Conservation (phyloP, 495 filamentous ascomycete species). For the Coniosporium apollinis region DNA sequence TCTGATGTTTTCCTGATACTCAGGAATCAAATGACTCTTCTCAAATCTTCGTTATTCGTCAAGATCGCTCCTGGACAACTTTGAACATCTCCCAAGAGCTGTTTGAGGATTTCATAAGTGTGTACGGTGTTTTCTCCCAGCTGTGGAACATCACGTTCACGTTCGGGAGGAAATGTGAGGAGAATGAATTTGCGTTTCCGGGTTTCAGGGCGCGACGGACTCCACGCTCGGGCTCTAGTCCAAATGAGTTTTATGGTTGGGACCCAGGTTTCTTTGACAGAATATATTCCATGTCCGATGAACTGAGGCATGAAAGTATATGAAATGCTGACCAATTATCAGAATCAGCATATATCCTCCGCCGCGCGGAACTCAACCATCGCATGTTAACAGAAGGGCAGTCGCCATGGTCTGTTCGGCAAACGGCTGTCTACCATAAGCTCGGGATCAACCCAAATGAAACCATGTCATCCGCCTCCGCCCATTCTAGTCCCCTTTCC, state of each 20-base stretch:
- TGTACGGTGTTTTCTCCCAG: conserved; percentile 1
- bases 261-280: neutral
- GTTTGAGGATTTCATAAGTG: conserved; percentile 5
- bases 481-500: too few relatives aligned
- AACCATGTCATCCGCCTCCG: too few relatives aligned
- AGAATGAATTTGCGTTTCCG: conserved; percentile 11
- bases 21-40: conserved; percentile 1
- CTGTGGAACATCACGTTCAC: conserved; percentile 5
- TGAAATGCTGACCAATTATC: neutral
- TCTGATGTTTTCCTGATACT: neutral
- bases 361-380: conserved; percentile 15
- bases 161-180: conserved; percentile 4
- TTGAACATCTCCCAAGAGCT: conserved; percentile 6
- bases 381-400: conserved; percentile 6
- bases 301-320: neutral
- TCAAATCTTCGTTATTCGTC: conserved; percentile 4
- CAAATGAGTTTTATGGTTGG: neutral
- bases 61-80: conserved; percentile 7
- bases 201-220: conserved; percentile 1
- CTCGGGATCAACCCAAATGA: conserved; percentile 1
- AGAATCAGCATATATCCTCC: conserved; percentile 18
- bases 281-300: conserved; percentile 2
- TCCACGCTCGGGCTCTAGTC: neutral
- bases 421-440: conserved; percentile 18
- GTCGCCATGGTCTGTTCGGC: conserved; percentile 20